Evolutionary conservation across 129 eudicot species (phyloP).

Genomic region (Chrysanthemum lavandulifolium): DNA sequence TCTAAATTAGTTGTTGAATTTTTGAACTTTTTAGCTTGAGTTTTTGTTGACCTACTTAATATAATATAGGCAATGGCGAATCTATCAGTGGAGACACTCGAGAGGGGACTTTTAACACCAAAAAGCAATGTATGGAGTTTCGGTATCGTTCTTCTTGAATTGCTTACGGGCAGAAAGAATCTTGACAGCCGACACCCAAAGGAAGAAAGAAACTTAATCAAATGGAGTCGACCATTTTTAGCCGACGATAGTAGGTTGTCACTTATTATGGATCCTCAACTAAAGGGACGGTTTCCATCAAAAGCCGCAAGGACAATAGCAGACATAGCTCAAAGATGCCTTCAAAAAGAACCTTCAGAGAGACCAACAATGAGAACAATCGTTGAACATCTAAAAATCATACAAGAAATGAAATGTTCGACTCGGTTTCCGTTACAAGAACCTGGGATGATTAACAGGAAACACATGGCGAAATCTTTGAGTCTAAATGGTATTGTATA

Average conservation of each 20-base stretch:
- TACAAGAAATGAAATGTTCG: constrained; percentile 73
- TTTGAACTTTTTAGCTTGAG: too few species aligned
- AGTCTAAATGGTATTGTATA: constrained; percentile 69
- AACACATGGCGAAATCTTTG: constrained; percentile 69
- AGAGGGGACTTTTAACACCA: constrained; percentile 83
- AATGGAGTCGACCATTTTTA: constrained; percentile 85
- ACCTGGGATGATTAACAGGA: constrained; percentile 57
- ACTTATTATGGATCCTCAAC: constrained; percentile 87
- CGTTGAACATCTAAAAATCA: constrained; percentile 59
- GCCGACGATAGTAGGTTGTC: constrained; percentile 86
- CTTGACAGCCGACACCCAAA: constrained; percentile 74
- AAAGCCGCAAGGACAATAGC: constrained; percentile 85
- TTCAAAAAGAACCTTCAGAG: constrained; percentile 80
- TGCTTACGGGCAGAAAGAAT: constrained; percentile 83
- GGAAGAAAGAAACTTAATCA: constrained; percentile 83
- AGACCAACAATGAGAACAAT: constrained; percentile 96
- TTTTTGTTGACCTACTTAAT: neutral
- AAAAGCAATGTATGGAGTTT: constrained; percentile 96
- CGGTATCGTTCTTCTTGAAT: constrained; percentile 84
- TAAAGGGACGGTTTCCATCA: constrained; percentile 82
- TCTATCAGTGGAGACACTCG: constrained; percentile 77
- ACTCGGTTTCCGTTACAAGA: constrained; percentile 80
- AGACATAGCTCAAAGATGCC: constrained; percentile 83
- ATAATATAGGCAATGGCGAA: constrained; percentile 62
- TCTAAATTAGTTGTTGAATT: too few species aligned